phyloP scores from a whole-genome alignment of 1,284 basidiomycete genomes.

The Chondrostereum purpureum region DNA sequence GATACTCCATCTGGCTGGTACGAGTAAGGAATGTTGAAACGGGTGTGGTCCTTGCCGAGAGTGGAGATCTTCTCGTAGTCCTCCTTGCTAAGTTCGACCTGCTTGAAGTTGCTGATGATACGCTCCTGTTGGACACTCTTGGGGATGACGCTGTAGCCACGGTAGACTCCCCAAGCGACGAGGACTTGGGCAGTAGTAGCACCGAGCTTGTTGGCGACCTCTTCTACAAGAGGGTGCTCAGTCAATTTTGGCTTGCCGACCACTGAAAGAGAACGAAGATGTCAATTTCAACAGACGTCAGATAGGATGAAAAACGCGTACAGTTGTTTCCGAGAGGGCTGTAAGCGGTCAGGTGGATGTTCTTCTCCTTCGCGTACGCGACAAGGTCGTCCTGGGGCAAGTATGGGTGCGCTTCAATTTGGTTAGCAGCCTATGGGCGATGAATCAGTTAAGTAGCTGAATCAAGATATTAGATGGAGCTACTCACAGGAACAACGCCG shows the following conservation, averaged over 20 bases:
- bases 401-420: slow-evolving; percentile 81
- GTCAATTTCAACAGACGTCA: slow-evolving; percentile 5
- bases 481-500: slow-evolving; percentile 59
- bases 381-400: slow-evolving; percentile 68
- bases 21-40: slow-evolving; percentile 61
- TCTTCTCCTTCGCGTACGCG: slow-evolving; percentile 62
- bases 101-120: slow-evolving; percentile 66
- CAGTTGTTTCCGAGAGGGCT: slow-evolving; percentile 79
- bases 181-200: slow-evolving; percentile 66
- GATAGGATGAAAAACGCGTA: slow-evolving; percentile 23
- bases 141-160: slow-evolving; percentile 67
- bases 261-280: slow-evolving; percentile 28
- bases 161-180: slow-evolving; percentile 60
- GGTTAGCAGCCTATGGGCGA: slow-evolving; percentile 53
- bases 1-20: slow-evolving; percentile 62
- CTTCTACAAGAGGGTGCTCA: slow-evolving; percentile 55
- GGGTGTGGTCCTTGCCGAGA: slow-evolving; percentile 48
- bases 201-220: slow-evolving; percentile 50
- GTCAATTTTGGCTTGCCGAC: slow-evolving; percentile 52
- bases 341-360: slow-evolving; percentile 80
- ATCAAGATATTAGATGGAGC: neutral
- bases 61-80: slow-evolving; percentile 54
- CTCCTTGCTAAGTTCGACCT: slow-evolving; percentile 54
- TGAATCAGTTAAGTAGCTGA: neutral
- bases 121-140: slow-evolving; percentile 61